These are phyloP conservation scores for Capsella bursapastoris DNA, from an alignment of 345 rosid species.

Conservation along the genomic window DNA sequence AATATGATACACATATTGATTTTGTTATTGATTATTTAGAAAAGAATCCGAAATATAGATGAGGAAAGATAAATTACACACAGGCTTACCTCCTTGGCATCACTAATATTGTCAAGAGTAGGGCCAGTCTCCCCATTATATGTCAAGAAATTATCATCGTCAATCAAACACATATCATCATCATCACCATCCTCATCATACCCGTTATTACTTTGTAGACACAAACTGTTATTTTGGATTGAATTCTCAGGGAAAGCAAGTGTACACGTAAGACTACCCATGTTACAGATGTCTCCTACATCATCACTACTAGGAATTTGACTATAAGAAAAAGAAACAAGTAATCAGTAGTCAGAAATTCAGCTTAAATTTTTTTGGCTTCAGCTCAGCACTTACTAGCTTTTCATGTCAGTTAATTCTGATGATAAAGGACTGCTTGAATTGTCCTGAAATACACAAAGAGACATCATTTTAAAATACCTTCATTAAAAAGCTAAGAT, in stretches of 20 bases:
- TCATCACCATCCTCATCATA: constrained; percentile 56
- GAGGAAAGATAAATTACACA: not conserved
- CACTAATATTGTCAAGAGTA: constrained; percentile 42
- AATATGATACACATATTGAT: not conserved
- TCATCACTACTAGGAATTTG: constrained; percentile 46
- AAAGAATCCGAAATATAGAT: not conserved
- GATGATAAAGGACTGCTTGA: constrained; percentile 46
- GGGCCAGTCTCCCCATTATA: constrained; percentile 41
- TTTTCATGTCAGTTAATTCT: constrained; percentile 30
- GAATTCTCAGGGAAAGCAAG: constrained; percentile 40
- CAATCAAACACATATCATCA: constrained; percentile 63
- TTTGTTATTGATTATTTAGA: not conserved
- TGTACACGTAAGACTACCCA: constrained; percentile 63
- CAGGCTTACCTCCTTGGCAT: constrained; percentile 50
- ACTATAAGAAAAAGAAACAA: constrained; percentile 42
- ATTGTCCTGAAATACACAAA: constrained; percentile 48
- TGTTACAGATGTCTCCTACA: constrained; percentile 56
- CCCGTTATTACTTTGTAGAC: constrained; percentile 43
- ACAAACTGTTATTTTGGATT: constrained; percentile 36
- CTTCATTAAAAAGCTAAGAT: not conserved
- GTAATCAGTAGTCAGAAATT: constrained; percentile 6
- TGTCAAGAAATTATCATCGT: constrained; percentile 50
- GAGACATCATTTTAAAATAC: not conserved
- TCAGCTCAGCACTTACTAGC: constrained; percentile 48
- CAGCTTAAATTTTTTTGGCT: not conserved